Evolutionary conservation across 768 basidiomycete species (phyloP).

Genomic region (Sporobolomyces roseus): DNA sequence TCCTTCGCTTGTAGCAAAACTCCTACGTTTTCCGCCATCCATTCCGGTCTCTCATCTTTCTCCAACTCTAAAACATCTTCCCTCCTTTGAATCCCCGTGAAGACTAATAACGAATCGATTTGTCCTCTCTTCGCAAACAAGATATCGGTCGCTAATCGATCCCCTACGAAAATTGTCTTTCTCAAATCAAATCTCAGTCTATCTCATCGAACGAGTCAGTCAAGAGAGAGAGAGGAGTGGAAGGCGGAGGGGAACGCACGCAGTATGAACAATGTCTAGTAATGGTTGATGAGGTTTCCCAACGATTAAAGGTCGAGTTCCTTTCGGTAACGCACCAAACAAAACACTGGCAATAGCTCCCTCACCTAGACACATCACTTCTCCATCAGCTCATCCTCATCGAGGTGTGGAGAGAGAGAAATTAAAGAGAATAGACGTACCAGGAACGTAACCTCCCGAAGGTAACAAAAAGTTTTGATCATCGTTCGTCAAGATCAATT

Average conservation of each 20-base stretch:
- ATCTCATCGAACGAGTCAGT: neutral
- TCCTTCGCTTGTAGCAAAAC: neutral
- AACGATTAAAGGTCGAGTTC: slow-evolving; percentile 65
- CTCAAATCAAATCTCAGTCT: slow-evolving; percentile 81
- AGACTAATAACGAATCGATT: slow-evolving; percentile 28
- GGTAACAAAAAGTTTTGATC: slow-evolving; percentile 75
- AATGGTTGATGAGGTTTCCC: slow-evolving; percentile 84
- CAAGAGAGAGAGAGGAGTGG: neutral
- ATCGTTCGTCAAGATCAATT: slow-evolving; percentile 84
- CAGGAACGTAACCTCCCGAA: slow-evolving; percentile 70
- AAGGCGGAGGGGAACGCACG: slow-evolving; percentile 51
- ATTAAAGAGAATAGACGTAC: slow-evolving; percentile 51
- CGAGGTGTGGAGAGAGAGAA: neutral
- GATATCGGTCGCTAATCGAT: slow-evolving; percentile 90
- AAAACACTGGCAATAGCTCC: slow-evolving; percentile 80
- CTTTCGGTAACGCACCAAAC: slow-evolving; percentile 56
- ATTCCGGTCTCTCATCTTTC: neutral
- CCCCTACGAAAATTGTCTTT: slow-evolving; percentile 88
- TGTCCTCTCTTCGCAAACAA: slow-evolving; percentile 65
- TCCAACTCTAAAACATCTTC: neutral
- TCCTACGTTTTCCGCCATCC: slow-evolving; percentile 8
- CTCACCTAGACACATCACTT: slow-evolving; percentile 50
- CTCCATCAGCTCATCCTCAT: too few relatives aligned
- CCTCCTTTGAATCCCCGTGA: slow-evolving; percentile 20
- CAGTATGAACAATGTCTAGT: slow-evolving; percentile 83